Conservation (phyloP, 371 early-diverging fungal genomes). For the Apophysomyces elegans region DNA sequence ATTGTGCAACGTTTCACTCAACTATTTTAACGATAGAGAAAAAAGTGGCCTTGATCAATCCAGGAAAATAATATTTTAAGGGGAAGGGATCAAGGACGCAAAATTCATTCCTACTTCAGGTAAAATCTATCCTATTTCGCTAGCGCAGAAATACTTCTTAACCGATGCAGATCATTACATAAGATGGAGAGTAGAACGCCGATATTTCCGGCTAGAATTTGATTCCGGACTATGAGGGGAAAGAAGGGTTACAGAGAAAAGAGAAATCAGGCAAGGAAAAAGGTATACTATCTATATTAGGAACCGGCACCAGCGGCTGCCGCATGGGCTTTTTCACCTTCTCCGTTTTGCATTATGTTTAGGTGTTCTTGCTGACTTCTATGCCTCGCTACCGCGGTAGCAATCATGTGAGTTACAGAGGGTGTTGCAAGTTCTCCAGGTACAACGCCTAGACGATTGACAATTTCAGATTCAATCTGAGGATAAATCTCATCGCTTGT, state of each 20-base stretch:
- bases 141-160: no score
- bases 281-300: background rate
- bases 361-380: background rate
- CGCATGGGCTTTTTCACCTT: background rate
- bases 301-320: background rate
- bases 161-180: no score
- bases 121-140: no score
- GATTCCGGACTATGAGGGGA: no score
- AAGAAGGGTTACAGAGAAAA: background rate
- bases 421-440: slow-evolving; percentile 25
- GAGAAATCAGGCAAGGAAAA: background rate
- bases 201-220: no score
- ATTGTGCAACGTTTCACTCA: no score
- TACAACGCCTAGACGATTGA: slow-evolving; percentile 45
- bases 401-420: background rate
- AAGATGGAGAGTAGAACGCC: no score
- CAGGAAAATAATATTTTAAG: no score
- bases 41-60: no score
- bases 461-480: slow-evolving; percentile 67
- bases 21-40: no score
- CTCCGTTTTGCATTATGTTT: background rate
- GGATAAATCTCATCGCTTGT: slow-evolving; percentile 93
- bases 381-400: background rate
- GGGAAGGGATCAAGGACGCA: no score
- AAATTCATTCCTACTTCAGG: no score